Conservation (phyloP, 148 eudicot species). For the Cornus suecica region DNA sequence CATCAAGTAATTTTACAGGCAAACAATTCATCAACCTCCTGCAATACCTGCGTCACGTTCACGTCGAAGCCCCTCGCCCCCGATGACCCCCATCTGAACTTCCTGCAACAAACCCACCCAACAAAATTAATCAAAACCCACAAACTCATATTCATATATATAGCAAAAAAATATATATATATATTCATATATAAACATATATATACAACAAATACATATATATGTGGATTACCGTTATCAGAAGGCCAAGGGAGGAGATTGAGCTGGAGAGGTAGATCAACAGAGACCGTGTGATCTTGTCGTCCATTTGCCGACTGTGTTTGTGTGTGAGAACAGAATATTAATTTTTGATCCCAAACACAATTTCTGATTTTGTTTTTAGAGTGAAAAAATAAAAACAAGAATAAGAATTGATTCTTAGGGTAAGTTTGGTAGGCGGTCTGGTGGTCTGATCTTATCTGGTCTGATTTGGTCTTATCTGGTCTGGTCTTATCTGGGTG, state of each 20-base stretch:
- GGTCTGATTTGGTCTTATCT: too few species aligned
- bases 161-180: too few species aligned
- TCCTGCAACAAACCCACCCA: constrained; percentile 20
- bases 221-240: constrained; percentile 27
- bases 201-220: neutral
- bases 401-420: too few species aligned
- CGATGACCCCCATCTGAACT: constrained; percentile 49
- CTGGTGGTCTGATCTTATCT: too few species aligned
- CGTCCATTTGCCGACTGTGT: constrained; percentile 1
- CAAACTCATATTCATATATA: neutral
- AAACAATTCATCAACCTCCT: too few species aligned
- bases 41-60: constrained; percentile 34
- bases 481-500: too few species aligned
- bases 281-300: constrained; percentile 8
- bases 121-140: neutral
- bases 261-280: constrained; percentile 30
- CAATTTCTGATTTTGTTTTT: too few species aligned
- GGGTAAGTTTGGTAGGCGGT: too few species aligned
- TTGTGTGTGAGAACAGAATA: too few species aligned
- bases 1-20: too few species aligned
- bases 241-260: constrained; percentile 49
- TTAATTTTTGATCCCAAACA: too few species aligned
- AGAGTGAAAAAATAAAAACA: too few species aligned
- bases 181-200: neutral
- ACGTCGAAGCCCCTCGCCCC: constrained; percentile 44